Conservation (phyloP, 75 land plant genomes). For the Azolla pinnata region DNA sequence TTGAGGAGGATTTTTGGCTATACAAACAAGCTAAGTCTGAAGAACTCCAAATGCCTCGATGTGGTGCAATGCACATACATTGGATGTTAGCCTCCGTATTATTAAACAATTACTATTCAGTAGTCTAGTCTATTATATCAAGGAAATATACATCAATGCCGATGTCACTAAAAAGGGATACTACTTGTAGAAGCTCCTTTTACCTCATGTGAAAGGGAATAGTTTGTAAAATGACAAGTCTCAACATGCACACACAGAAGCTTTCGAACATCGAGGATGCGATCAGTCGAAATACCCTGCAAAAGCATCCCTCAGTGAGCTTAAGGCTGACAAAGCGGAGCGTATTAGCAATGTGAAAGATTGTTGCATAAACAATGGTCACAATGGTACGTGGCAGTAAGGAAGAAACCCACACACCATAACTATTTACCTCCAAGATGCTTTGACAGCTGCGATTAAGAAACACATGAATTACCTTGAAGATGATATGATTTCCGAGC, state of each 20-base stretch:
- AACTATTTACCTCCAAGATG: not conserved
- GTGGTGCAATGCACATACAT: too few species aligned
- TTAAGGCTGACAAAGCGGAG: too few species aligned
- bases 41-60: too few species aligned
- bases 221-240: conserved; percentile 64
- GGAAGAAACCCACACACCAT: not conserved
- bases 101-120: too few species aligned
- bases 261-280: conserved; percentile 64
- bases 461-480: conserved; percentile 41
- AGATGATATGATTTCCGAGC: conserved; percentile 45
- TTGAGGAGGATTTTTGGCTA: too few species aligned
- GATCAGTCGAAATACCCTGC: conserved; percentile 92
- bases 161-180: too few species aligned
- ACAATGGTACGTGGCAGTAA: not conserved
- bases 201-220: conserved; percentile 77
- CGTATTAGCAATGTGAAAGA: not conserved
- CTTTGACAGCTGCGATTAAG: not conserved
- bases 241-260: conserved; percentile 59
- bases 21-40: too few species aligned
- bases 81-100: not conserved
- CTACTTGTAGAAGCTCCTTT: not conserved
- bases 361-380: not conserved
- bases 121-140: too few species aligned
- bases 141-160: too few species aligned
- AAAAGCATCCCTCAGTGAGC: conserved; percentile 4